Percentiles rank a stretch among this genome's conserved stretches.
Conservation (phyloP, 306 rosid species). For the Sicyos edulis region DNA sequence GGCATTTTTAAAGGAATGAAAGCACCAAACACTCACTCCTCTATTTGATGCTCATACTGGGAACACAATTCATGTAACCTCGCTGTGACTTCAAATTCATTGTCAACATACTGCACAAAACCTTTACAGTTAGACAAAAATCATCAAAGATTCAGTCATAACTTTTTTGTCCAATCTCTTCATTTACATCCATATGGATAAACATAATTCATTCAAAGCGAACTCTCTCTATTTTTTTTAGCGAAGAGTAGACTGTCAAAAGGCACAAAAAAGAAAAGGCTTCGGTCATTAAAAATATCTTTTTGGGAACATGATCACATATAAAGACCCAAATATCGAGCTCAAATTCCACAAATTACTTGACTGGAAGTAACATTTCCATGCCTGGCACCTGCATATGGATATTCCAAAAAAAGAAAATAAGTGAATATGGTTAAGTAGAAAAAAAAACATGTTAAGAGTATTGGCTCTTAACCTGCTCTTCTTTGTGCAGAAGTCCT, state of each 20-base stretch:
- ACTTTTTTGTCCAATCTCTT: background rate
- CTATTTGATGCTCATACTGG: slow-evolving; percentile 68
- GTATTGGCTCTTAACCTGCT: slow-evolving; percentile 34
- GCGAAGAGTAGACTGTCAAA: background rate
- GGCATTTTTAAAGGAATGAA: background rate
- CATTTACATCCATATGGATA: background rate
- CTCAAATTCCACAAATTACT: slow-evolving; percentile 42
- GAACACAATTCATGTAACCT: slow-evolving; percentile 63
- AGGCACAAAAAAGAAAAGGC: background rate
- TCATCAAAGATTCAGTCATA: background rate
- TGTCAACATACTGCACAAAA: slow-evolving; percentile 53
- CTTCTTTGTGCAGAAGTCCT: slow-evolving; percentile 43
- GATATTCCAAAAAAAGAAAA: slow-evolving; percentile 18
- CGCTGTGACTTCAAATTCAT: slow-evolving; percentile 49
- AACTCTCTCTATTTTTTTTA: background rate
- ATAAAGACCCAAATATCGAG: background rate
- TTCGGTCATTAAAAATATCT: background rate
- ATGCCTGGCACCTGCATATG: slow-evolving; percentile 45
- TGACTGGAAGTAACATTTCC: slow-evolving; percentile 36
- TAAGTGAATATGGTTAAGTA: background rate
- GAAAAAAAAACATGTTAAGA: background rate
- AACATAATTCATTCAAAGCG: background rate
- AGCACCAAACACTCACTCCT: slow-evolving; percentile 46
- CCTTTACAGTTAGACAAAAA: slow-evolving; percentile 14
- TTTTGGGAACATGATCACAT: background rate